Evolutionary conservation across 2,329 filamentous ascomycete species (phyloP).

Genomic region (Tolypocladium inflatum): DNA sequence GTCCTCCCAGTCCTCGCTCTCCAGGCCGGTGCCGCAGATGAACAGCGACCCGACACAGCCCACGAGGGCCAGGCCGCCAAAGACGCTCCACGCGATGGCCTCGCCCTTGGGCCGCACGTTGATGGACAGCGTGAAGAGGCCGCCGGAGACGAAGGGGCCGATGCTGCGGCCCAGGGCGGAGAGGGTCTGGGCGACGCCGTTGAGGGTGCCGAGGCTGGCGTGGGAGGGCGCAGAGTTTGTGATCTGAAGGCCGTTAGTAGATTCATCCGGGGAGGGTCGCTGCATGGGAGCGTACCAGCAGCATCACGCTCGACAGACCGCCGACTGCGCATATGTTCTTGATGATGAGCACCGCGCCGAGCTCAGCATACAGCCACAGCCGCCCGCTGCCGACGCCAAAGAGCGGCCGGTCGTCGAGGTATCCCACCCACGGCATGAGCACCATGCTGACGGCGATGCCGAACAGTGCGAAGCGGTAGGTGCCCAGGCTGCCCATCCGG

Average conservation of each 20-base stretch:
- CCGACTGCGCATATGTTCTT: constrained; percentile 89
- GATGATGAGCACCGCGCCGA: constrained; percentile 71
- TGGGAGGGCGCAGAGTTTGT: constrained; percentile 87
- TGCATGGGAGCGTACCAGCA: constrained; percentile 52
- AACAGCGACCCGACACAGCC: constrained; percentile 75
- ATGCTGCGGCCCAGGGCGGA: constrained; percentile 83
- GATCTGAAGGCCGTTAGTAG: constrained; percentile 45
- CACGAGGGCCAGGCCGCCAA: constrained; percentile 70
- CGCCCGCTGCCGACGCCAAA: constrained; percentile 54
- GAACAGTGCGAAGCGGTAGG: constrained; percentile 69
- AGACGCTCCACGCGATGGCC: constrained; percentile 75
- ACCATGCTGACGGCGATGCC: constrained; percentile 76
- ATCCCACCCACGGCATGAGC: constrained; percentile 83
- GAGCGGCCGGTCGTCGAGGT: constrained; percentile 49
- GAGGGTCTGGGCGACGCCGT: constrained; percentile 88
- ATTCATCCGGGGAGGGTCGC: neutral
- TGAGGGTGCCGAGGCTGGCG: constrained; percentile 77
- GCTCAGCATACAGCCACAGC: constrained; percentile 66
- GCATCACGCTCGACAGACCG: constrained; percentile 78
- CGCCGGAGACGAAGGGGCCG: constrained; percentile 81
- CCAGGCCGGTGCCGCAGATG: constrained; percentile 55
- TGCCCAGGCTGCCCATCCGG: constrained; percentile 74
- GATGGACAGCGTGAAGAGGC: constrained; percentile 72
- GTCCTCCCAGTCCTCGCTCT: constrained; percentile 45
- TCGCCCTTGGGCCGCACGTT: constrained; percentile 72